phyloP scores from a whole-genome alignment of 1,284 basidiomycete genomes.

The Rugosomyces carneus region DNA sequence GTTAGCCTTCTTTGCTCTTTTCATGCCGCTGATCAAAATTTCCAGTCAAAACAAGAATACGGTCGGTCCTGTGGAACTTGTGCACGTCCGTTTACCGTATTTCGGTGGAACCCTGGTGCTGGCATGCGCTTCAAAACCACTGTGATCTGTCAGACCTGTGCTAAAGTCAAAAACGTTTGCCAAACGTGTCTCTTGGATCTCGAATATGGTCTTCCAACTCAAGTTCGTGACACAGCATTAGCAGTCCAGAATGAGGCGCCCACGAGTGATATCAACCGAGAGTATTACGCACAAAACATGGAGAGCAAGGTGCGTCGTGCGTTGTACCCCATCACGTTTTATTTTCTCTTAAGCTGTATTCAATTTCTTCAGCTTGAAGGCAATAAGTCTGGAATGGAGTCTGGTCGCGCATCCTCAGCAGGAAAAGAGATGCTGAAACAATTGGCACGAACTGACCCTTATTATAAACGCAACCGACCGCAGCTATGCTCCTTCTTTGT shows the following conservation, averaged over 20 bases:
- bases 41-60: constrained; percentile 90
- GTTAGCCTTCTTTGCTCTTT: background rate
- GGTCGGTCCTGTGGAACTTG: constrained; percentile 96
- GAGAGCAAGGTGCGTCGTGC: constrained; percentile 78
- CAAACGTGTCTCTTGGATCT: constrained; percentile 96
- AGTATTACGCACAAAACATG: constrained; percentile 97
- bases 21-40: background rate
- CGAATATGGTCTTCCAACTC: constrained; percentile 94
- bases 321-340: background rate
- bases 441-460: constrained; percentile 88
- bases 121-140: constrained; percentile 97
- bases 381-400: constrained; percentile 61
- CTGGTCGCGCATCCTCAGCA: constrained; percentile 64
- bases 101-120: constrained; percentile 95
- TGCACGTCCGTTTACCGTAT: constrained; percentile 93
- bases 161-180: constrained; percentile 98
- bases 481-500: constrained; percentile 94
- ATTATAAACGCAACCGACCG: constrained; percentile 94
- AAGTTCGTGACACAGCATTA: constrained; percentile 95
- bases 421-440: constrained; percentile 96
- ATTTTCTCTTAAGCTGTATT: background rate
- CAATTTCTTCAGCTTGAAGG: constrained; percentile 59
- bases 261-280: constrained; percentile 92
- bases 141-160: constrained; percentile 97
- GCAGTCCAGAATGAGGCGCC: constrained; percentile 86